Conservation (phyloP, 768 basidiomycete species). For the Bullera alba region DNA sequence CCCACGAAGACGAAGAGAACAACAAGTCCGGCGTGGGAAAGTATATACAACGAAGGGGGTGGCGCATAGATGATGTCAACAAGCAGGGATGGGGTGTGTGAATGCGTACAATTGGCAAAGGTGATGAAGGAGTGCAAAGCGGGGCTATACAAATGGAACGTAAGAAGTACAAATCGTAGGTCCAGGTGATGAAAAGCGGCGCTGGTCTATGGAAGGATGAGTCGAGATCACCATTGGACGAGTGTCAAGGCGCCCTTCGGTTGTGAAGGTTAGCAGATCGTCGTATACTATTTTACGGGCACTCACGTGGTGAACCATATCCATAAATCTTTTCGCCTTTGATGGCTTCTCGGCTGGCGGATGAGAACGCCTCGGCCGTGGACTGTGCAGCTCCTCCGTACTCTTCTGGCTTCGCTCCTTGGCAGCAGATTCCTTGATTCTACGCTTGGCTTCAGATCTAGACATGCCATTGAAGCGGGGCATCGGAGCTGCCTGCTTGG, state of each 20-base stretch:
- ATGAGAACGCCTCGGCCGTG: background rate
- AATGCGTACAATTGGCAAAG: too few relatives aligned
- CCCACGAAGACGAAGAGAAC: too few relatives aligned
- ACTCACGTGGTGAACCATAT: conserved; percentile 13
- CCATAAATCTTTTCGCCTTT: conserved; percentile 3
- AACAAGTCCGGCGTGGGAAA: too few relatives aligned
- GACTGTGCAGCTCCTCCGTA: background rate
- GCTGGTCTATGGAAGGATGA: too few relatives aligned
- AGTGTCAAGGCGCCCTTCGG: conserved; percentile 3
- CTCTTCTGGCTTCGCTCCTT: background rate
- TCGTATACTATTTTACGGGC: background rate
- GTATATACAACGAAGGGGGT: too few relatives aligned
- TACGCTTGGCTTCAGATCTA: background rate
- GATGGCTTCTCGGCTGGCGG: background rate
- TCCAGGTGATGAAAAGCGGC: too few relatives aligned
- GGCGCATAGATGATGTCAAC: too few relatives aligned
- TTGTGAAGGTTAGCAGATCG: background rate
- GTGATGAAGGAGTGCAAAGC: too few relatives aligned
- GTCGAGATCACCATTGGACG: background rate
- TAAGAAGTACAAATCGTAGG: too few relatives aligned
- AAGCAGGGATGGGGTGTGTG: too few relatives aligned
- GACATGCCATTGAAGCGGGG: background rate
- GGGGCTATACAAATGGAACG: too few relatives aligned
- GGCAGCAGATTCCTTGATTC: background rate
- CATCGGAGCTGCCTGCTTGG: background rate